Evolutionary conservation across 495 filamentous ascomycete species (phyloP).

Genomic region (Letharia lupina): DNA sequence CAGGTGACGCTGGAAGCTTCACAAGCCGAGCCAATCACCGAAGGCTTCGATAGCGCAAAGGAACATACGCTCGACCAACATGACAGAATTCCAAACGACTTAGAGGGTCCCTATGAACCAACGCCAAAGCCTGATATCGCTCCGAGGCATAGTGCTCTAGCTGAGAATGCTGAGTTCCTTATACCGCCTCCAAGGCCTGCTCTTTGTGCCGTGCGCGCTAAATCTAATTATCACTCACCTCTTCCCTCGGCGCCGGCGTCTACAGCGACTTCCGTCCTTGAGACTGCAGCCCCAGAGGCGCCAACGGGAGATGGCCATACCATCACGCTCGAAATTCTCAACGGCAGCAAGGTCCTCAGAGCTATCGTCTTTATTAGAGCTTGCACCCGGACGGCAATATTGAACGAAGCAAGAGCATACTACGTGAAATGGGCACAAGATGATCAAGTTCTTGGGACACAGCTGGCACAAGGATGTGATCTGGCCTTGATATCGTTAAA

Average conservation of each 20-base stretch:
- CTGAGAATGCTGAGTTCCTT: slow-evolving; percentile 14
- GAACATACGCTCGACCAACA: slow-evolving; percentile 15
- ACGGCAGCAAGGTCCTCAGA: slow-evolving; percentile 17
- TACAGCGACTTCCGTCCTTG: slow-evolving; percentile 18
- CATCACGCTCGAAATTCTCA: slow-evolving; percentile 20
- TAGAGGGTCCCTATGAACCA: slow-evolving; percentile 16
- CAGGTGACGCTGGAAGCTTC: slow-evolving; percentile 13
- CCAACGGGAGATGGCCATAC: slow-evolving; percentile 19
- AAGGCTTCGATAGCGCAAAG: slow-evolving; percentile 14
- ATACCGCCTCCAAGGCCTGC: slow-evolving; percentile 3
- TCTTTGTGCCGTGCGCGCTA: slow-evolving; percentile 13
- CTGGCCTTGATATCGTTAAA: slow-evolving; percentile 18
- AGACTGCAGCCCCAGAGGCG: slow-evolving; percentile 17
- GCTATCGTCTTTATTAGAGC: slow-evolving; percentile 17
- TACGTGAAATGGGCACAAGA: slow-evolving; percentile 17
- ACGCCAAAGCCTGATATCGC: slow-evolving; percentile 16
- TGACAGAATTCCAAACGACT: neutral
- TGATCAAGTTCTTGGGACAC: slow-evolving; percentile 14
- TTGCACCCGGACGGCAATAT: slow-evolving; percentile 19
- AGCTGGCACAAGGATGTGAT: slow-evolving; percentile 16
- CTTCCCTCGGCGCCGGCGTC: slow-evolving; percentile 17
- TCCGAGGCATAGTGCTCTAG: slow-evolving; percentile 16
- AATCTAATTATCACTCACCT: slow-evolving; percentile 12
- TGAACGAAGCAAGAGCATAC: slow-evolving; percentile 19
- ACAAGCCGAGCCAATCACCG: slow-evolving; percentile 13